These are phyloP conservation scores for Syncephalastrum contaminatum DNA, from an alignment of 371 early-diverging fungal species.

Conservation along the genomic window DNA sequence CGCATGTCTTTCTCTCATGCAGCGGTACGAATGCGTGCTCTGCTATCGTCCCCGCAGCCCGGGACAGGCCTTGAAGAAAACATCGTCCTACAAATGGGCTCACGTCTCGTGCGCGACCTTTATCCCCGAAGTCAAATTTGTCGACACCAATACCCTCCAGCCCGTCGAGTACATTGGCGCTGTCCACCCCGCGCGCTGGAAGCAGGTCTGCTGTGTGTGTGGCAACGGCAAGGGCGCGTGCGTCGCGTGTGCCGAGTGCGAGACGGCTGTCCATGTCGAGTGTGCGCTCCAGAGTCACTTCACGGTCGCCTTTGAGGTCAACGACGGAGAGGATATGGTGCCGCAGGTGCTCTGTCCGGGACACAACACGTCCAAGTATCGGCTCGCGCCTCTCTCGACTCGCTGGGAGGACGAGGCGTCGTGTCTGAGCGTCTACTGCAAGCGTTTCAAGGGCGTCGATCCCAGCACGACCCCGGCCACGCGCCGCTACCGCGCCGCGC, in stretches of 20 bases:
- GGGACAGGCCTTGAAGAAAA: conserved; percentile 79
- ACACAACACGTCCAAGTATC: background rate
- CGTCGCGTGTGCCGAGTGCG: conserved; percentile 42
- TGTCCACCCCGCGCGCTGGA: conserved; percentile 67
- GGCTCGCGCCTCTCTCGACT: background rate
- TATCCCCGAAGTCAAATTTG: conserved; percentile 76
- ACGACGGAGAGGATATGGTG: background rate
- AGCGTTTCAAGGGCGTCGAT: conserved; percentile 28
- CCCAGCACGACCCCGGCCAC: conserved; percentile 37
- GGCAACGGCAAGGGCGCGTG: conserved; percentile 39
- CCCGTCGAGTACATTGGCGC: conserved; percentile 77
- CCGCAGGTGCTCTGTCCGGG: conserved; percentile 3
- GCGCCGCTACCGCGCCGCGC: conserved; percentile 22
- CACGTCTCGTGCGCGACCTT: conserved; percentile 90
- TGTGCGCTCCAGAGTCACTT: conserved; percentile 50
- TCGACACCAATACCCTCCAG: conserved; percentile 62
- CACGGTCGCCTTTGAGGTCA: conserved; percentile 44
- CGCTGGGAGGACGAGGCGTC: conserved; percentile 20
- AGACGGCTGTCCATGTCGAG: conserved; percentile 39
- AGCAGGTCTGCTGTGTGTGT: conserved; percentile 50
- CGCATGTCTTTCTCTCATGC: background rate
- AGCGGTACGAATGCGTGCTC: conserved; percentile 63
- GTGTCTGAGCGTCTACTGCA: conserved; percentile 22
- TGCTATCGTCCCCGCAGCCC: conserved; percentile 43
- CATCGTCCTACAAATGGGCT: conserved; percentile 87